Evolutionary conservation across 2,329 filamentous ascomycete genomes (phyloP).

Genomic region (Cladobotryum mycophilum): DNA sequence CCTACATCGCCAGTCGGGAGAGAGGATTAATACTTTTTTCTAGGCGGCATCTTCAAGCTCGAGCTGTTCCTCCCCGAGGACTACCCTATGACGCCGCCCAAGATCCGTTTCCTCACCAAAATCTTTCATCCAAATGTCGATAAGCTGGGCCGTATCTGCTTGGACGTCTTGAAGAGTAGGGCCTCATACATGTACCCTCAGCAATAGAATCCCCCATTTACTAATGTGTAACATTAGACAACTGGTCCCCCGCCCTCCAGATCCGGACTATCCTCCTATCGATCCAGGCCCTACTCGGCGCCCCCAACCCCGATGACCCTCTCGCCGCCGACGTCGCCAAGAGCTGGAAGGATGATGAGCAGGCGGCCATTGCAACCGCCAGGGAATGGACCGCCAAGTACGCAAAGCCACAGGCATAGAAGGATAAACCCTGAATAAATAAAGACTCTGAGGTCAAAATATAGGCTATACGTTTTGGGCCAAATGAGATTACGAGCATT

Average conservation of each 20-base stretch:
- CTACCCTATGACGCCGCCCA: conserved; percentile 98
- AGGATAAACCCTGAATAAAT: conserved; percentile 7
- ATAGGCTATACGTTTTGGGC: conserved; percentile 4
- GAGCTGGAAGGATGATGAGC: conserved; percentile 95
- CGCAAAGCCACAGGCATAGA: conserved; percentile 46
- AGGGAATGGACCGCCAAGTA: conserved; percentile 86
- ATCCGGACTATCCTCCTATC: conserved; percentile 98
- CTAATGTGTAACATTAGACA: conserved; percentile 53
- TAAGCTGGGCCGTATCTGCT: conserved; percentile 90
- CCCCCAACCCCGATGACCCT: conserved; percentile 97
- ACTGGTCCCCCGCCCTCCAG: conserved; percentile 97
- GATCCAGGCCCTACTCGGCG: conserved; percentile 92
- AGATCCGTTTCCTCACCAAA: conserved; percentile 97
- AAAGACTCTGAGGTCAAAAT: conserved; percentile 3
- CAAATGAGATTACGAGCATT: conserved; percentile 16
- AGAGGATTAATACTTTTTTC: neutral
- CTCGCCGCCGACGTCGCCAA: conserved; percentile 96
- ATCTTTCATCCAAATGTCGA: conserved; percentile 99
- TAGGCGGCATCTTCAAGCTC: conserved; percentile 83
- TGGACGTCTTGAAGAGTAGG: conserved; percentile 94
- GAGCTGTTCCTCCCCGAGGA: conserved; percentile 97
- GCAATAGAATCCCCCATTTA: neutral
- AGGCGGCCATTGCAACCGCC: conserved; percentile 84
- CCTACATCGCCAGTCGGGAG: neutral
- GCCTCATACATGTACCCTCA: conserved; percentile 1